A percentile compares a stretch with the other conserved stretches of the same genome.
These are phyloP conservation scores for Allium sativum DNA, from an alignment of 106 monocot genomes.

Conservation along the genomic window DNA sequence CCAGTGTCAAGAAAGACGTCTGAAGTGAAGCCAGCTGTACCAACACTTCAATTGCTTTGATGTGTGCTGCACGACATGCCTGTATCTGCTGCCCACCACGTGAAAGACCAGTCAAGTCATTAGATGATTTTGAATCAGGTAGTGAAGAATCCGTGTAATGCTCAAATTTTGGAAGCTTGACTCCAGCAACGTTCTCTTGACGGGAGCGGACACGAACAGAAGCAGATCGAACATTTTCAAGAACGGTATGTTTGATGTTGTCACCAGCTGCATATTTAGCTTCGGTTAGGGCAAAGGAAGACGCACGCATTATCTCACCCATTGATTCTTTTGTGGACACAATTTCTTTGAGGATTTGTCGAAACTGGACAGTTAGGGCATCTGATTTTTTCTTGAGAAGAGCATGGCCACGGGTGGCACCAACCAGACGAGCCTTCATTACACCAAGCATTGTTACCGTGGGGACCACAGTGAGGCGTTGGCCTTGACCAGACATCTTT, in stretches of 20 bases:
- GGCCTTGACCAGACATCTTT: constrained; percentile 67
- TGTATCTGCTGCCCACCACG: constrained; percentile 83
- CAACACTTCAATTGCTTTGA: constrained; percentile 83
- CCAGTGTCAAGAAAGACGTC: constrained; percentile 91
- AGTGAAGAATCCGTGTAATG: constrained; percentile 51
- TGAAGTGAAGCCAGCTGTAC: constrained; percentile 93
- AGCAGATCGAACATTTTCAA: constrained; percentile 54
- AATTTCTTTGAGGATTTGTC: constrained; percentile 81
- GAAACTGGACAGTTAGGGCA: constrained; percentile 91
- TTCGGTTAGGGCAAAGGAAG: constrained; percentile 93
- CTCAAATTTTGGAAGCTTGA: constrained; percentile 84
- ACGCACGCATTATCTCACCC: constrained; percentile 83
- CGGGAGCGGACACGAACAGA: constrained; percentile 76
- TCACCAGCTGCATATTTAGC: constrained; percentile 94
- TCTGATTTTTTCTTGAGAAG: constrained; percentile 96
- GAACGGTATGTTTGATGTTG: constrained; percentile 59
- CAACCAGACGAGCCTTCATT: constrained; percentile 82
- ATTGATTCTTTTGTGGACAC: constrained; percentile 85
- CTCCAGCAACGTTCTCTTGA: constrained; percentile 87
- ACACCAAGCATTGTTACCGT: constrained; percentile 94
- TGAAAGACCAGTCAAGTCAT: constrained; percentile 74
- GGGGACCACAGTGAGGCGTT: constrained; percentile 83
- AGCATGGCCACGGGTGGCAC: constrained; percentile 91
- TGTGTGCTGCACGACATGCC: constrained; percentile 72
- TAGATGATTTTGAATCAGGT: constrained; percentile 20